These are phyloP conservation scores for Suhomyces taliae DNA, from an alignment of 1,139 yeast genomes.

Conservation along the genomic window DNA sequence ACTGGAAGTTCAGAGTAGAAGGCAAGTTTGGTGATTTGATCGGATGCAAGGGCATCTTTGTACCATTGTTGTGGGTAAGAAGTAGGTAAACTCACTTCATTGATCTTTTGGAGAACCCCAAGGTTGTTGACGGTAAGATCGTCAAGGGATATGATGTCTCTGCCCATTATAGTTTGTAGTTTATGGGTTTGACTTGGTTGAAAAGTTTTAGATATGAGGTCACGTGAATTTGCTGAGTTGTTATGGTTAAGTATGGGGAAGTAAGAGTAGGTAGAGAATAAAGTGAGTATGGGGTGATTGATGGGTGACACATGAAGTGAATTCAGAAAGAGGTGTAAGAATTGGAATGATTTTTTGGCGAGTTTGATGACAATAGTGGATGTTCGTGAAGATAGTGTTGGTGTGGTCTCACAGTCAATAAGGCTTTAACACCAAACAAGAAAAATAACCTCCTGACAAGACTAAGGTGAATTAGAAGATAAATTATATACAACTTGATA, in stretches of 20 bases:
- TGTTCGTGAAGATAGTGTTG: too few species aligned
- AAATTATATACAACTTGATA: too few species aligned
- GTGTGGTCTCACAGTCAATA: too few species aligned
- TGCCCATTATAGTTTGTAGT: slow-evolving; percentile 18
- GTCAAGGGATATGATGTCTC: slow-evolving; percentile 51
- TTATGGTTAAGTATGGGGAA: too few species aligned
- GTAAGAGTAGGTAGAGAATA: neutral
- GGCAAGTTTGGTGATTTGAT: slow-evolving; percentile 44
- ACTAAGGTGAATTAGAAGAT: too few species aligned
- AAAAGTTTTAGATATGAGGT: slow-evolving; percentile 1
- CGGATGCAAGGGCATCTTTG: slow-evolving; percentile 34
- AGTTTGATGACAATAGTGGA: too few species aligned
- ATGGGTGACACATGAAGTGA: too few species aligned
- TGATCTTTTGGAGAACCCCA: slow-evolving; percentile 53
- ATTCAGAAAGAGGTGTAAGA: too few species aligned
- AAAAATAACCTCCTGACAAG: too few species aligned
- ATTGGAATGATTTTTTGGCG: too few species aligned
- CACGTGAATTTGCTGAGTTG: neutral
- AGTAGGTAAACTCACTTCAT: slow-evolving; percentile 43
- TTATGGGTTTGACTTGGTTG: neutral
- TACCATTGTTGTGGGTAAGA: slow-evolving; percentile 48
- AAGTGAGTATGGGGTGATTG: neutral
- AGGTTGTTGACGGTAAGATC: slow-evolving; percentile 56
- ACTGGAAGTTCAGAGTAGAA: slow-evolving; percentile 68
- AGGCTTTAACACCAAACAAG: too few species aligned